Evolutionary conservation across 352 stramenopile species (phyloP), one percentile per base, ranked within the genome.

Genomic region (Phytophthora boehmeriae): DNA sequence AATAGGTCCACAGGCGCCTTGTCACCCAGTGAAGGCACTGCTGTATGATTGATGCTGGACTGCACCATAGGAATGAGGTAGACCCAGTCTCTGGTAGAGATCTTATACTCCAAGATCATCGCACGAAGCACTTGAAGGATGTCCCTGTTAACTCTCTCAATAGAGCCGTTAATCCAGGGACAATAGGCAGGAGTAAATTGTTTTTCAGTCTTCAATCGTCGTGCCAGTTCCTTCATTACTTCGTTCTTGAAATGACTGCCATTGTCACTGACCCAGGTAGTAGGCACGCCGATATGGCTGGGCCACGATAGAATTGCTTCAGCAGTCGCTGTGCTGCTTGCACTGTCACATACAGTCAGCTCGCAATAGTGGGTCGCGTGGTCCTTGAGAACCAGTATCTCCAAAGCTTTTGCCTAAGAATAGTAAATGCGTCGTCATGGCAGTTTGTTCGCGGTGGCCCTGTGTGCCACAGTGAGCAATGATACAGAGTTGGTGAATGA

Each of bases 41-140:
- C n/a, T n/a, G n/a, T n/a, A 45, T 75, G 62, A 35, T 72, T 75
- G 11, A 75, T 35, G 41, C 36, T 75, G 14, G 56, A 32, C 39
- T 72, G 55, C 9, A 71, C 43, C 32, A 70, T 17, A 14, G 53
- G 57, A 11, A 71, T 19, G 6, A 71, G 2, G 39, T 67, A 52
- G 3, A 38, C 34, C 63, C 56, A 71, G 30, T 71, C 43, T 30
- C 52, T 51, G 5, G 32, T 20, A 20, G n/a, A 30, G 36, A 71
- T 48, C 10, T 56, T 55, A 23, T 62, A 68, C 34, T 68, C 58
- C 8, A 47, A 23, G 23, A 63, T 48, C 28, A 68, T 39, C 1
- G 62, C 63, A 8, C 46, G 47, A 5, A 70, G 10, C 64, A 49
- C 67, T 64, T 76, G 62, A 1, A 76, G 32, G 9, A 68, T 34